Evolutionary conservation across 192 early-diverging fungal genomes (phyloP).

Genomic region (Linnemannia zychae): DNA sequence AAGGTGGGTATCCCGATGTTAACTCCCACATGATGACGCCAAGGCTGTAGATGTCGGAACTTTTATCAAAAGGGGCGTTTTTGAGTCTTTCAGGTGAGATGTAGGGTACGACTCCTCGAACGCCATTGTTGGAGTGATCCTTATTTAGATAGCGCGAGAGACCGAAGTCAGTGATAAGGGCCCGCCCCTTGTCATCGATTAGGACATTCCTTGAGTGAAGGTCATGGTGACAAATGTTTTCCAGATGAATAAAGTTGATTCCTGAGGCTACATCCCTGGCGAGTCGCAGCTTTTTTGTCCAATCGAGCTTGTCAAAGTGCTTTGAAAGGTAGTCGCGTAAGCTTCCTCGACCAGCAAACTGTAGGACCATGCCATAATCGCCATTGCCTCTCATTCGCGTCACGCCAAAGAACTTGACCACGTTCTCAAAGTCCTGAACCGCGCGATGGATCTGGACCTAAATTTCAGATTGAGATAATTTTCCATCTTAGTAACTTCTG

Average conservation of each 20-base stretch:
- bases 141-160: slow-evolving; percentile 44
- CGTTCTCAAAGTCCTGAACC: slow-evolving; percentile 52
- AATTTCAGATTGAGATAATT: too few species aligned
- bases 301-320: slow-evolving; percentile 40
- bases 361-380: slow-evolving; percentile 55
- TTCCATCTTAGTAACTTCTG: too few species aligned
- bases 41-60: slow-evolving; percentile 57
- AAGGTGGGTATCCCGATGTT: slow-evolving; percentile 48
- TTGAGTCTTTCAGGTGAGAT: slow-evolving; percentile 57
- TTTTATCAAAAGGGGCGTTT: slow-evolving; percentile 39
- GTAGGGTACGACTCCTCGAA: slow-evolving; percentile 54
- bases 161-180: slow-evolving; percentile 56
- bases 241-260: slow-evolving; percentile 53
- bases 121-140: slow-evolving; percentile 41
- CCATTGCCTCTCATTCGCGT: slow-evolving; percentile 32
- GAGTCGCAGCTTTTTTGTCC: slow-evolving; percentile 45
- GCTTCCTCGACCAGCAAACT: slow-evolving; percentile 53
- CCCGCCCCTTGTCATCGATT: slow-evolving; percentile 47
- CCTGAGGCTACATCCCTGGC: slow-evolving; percentile 47
- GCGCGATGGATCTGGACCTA: slow-evolving; percentile 45
- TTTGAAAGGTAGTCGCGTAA: slow-evolving; percentile 47
- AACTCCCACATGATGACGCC: slow-evolving; percentile 64
- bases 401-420: slow-evolving; percentile 54
- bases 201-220: slow-evolving; percentile 59
- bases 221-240: slow-evolving; percentile 56